These are phyloP conservation scores for Pilobolus umbonatus DNA, from an alignment of 192 early-diverging fungal genomes.

Conservation along the genomic window DNA sequence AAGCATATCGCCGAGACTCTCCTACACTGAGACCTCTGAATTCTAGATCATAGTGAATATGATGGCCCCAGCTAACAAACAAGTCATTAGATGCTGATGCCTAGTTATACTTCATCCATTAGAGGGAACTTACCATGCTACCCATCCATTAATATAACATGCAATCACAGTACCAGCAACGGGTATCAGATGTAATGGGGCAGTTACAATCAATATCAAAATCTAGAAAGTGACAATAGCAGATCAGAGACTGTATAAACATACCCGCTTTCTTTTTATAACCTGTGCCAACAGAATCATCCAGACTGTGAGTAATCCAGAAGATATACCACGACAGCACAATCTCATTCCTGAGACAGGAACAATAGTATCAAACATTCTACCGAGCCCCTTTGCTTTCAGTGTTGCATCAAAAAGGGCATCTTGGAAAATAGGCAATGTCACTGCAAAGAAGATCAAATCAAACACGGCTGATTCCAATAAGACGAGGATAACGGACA, in stretches of 20 bases:
- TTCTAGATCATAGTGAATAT: slow-evolving; percentile 51
- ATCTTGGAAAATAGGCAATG: slow-evolving; percentile 55
- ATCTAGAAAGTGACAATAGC: slow-evolving; percentile 28
- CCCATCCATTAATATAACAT: slow-evolving; percentile 48
- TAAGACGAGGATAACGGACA: slow-evolving; percentile 55
- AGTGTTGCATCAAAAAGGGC: slow-evolving; percentile 51
- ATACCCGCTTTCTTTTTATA: background rate
- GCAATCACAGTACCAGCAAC: slow-evolving; percentile 49
- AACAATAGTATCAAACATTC: slow-evolving; percentile 40
- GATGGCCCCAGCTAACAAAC: slow-evolving; percentile 39
- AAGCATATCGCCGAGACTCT: slow-evolving; percentile 42
- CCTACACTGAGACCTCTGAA: slow-evolving; percentile 42
- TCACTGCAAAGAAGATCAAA: slow-evolving; percentile 53
- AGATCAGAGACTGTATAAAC: background rate
- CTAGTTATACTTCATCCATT: background rate
- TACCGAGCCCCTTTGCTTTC: slow-evolving; percentile 37
- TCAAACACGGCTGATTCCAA: slow-evolving; percentile 47
- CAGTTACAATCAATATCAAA: slow-evolving; percentile 47
- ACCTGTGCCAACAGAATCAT: slow-evolving; percentile 31
- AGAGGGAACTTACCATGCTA: slow-evolving; percentile 25
- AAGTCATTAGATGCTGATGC: background rate
- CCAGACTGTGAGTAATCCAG: slow-evolving; percentile 34
- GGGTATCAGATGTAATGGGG: slow-evolving; percentile 56
- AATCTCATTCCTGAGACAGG: slow-evolving; percentile 33
- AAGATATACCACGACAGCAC: slow-evolving; percentile 44